Percentiles rank a stretch among this genome's conserved stretches.
Conservation (phyloP, 345 rosid species). For the Eucalyptus cloeziana region DNA sequence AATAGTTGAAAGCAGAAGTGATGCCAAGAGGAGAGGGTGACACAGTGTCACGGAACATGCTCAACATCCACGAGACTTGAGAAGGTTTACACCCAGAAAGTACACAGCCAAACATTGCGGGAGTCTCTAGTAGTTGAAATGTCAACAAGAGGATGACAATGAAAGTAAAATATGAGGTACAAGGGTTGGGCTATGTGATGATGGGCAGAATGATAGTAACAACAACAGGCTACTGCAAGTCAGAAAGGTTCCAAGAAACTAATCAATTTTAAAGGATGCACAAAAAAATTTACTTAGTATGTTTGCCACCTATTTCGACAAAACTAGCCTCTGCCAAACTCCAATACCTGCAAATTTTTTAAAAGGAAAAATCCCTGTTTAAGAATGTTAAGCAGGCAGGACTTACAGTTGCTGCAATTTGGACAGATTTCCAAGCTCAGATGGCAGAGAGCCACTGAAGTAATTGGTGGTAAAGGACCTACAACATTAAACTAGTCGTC, state of each 20-base stretch:
- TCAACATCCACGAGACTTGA: not conserved
- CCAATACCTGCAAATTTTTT: not conserved
- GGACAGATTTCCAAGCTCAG: not conserved
- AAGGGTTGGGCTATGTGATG: not conserved
- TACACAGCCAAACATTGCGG: not conserved
- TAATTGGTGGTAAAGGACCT: not conserved
- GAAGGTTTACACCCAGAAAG: not conserved
- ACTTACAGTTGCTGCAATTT: not conserved
- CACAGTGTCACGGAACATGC: accelerated
- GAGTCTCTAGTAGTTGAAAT: not conserved
- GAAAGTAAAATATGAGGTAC: not conserved
- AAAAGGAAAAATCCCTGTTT: not conserved
- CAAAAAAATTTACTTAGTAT: not conserved
- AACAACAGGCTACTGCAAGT: not conserved
- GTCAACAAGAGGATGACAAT: not conserved
- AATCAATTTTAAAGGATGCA: not conserved
- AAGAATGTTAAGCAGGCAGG: not conserved
- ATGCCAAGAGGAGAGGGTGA: not conserved
- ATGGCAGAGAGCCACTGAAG: not conserved
- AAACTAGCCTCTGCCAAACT: not conserved
- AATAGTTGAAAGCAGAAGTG: not conserved
- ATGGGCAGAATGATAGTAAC: not conserved
- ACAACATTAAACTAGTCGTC: not conserved
- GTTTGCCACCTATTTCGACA: not conserved
- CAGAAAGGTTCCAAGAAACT: not conserved